phyloP scores from a whole-genome alignment of 1,139 yeast genomes.

The Yamadazyma conglobata region DNA sequence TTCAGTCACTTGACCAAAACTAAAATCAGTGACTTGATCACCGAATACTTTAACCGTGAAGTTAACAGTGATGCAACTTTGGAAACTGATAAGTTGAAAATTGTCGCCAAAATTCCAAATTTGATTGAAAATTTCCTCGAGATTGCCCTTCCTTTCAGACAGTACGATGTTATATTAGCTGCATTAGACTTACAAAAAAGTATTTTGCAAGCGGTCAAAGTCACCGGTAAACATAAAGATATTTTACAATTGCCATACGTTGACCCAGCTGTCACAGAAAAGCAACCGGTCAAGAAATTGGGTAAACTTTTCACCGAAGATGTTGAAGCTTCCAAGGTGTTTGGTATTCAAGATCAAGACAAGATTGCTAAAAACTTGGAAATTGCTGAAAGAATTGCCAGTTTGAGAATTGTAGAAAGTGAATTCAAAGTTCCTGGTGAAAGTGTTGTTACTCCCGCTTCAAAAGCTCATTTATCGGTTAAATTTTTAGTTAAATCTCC shows the following conservation, averaged over 20 bases:
- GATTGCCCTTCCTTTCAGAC: conserved; percentile 77
- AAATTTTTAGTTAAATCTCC: conserved; percentile 77
- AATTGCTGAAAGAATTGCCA: conserved; percentile 67
- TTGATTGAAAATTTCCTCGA: conserved; percentile 74
- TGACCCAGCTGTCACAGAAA: conserved; percentile 40
- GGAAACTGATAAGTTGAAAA: conserved; percentile 48
- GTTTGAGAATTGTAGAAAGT: conserved; percentile 64
- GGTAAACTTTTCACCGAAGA: conserved; percentile 63
- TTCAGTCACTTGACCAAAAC: conserved; percentile 38
- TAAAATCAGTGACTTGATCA: conserved; percentile 50
- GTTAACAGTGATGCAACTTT: conserved; percentile 18
- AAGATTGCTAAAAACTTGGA: conserved; percentile 48
- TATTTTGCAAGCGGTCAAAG: conserved; percentile 75
- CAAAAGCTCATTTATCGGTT: conserved; percentile 70
- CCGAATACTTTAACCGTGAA: conserved; percentile 56
- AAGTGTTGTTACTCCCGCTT: conserved; percentile 64
- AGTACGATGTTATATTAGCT: conserved; percentile 57
- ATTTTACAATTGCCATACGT: conserved; percentile 80
- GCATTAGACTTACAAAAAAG: conserved; percentile 70
- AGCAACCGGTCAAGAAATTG: conserved; percentile 50
- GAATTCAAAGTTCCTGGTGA: conserved; percentile 90
- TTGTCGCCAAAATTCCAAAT: conserved; percentile 62
- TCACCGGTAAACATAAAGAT: conserved; percentile 54
- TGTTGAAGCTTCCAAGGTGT: conserved; percentile 47
- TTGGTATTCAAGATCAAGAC: conserved; percentile 51